Conservation (phyloP, 208 protist genomes). For the Trypanosoma grayi region DNA sequence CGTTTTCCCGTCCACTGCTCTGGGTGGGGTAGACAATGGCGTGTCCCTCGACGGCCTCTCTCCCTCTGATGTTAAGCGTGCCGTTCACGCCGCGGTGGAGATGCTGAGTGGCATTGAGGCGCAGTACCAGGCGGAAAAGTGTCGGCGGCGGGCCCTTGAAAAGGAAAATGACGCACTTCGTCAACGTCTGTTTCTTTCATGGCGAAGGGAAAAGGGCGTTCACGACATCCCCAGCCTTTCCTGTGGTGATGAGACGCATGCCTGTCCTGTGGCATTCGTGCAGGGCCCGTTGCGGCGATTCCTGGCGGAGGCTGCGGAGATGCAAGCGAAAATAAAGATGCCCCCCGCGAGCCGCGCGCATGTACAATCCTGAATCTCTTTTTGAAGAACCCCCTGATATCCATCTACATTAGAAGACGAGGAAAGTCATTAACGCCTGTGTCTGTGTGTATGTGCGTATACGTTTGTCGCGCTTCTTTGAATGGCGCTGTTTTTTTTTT, state of each 20-base stretch:
- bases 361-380: neutral
- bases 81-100: conserved; percentile 11
- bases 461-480: neutral
- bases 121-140: conserved; percentile 5
- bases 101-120: conserved; percentile 10
- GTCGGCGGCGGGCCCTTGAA: conserved; percentile 1
- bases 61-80: conserved; percentile 4
- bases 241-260: conserved; percentile 1
- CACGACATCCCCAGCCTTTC: neutral
- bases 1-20: no score
- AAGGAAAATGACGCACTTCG: conserved; percentile 21
- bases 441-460: conserved; percentile 8
- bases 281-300: conserved; percentile 19
- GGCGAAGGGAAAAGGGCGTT: neutral
- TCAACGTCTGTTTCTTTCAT: neutral
- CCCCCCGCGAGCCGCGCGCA: neutral
- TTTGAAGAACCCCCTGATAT: no score
- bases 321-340: neutral
- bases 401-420: no score
- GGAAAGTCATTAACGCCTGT: neutral
- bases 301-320: conserved; percentile 7
- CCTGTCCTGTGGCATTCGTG: conserved; percentile 8
- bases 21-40: neutral
- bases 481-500: neutral
- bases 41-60: conserved; percentile 15